A percentile compares a stretch with the other conserved stretches of the same genome.
Conservation (phyloP, 495 filamentous ascomycete species). For the Aspergillus taichungensis region DNA sequence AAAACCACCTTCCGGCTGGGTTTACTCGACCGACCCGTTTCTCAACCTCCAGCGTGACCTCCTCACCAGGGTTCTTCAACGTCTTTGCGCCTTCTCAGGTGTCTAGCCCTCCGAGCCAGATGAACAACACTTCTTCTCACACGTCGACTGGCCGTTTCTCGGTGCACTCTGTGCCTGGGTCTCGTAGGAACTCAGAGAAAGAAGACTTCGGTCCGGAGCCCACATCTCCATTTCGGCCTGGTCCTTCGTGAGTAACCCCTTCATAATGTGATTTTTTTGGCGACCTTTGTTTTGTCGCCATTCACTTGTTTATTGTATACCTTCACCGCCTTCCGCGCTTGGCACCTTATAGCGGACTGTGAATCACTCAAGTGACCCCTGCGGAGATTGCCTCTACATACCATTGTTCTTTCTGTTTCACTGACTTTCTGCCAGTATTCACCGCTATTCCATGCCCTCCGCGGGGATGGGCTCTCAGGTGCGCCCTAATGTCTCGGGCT, state of each 20-base stretch:
- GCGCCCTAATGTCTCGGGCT: slow-evolving; percentile 39
- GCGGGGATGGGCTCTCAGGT: slow-evolving; percentile 52
- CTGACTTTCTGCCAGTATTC: slow-evolving; percentile 41
- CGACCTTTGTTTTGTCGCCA: slow-evolving; percentile 2
- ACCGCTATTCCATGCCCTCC: slow-evolving; percentile 86
- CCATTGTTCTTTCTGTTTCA: slow-evolving; percentile 4
- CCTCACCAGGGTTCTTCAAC: slow-evolving; percentile 67
- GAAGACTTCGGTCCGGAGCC: slow-evolving; percentile 32
- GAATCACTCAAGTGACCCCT: no score
- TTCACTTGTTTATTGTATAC: slow-evolving; percentile 7
- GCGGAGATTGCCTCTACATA: slow-evolving; percentile 1
- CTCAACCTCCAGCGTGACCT: slow-evolving; percentile 72
- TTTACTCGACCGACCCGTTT: slow-evolving; percentile 73
- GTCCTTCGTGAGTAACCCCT: slow-evolving; percentile 30
- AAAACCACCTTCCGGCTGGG: slow-evolving; percentile 61
- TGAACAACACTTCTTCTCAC: slow-evolving; percentile 32
- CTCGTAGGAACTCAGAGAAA: slow-evolving; percentile 56
- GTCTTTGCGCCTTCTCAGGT: slow-evolving; percentile 65
- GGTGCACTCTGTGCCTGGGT: slow-evolving; percentile 79
- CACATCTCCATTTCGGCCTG: slow-evolving; percentile 25
- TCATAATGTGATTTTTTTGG: background rate
- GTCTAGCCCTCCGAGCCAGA: slow-evolving; percentile 47
- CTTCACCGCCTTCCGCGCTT: slow-evolving; percentile 6
- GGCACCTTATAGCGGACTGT: slow-evolving; percentile 1
- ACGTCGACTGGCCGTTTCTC: slow-evolving; percentile 37